Evolutionary conservation across 495 filamentous ascomycete genomes (phyloP), one percentile per base, ranked within the genome.

Genomic region (Lasiosphaeria miniovina): DNA sequence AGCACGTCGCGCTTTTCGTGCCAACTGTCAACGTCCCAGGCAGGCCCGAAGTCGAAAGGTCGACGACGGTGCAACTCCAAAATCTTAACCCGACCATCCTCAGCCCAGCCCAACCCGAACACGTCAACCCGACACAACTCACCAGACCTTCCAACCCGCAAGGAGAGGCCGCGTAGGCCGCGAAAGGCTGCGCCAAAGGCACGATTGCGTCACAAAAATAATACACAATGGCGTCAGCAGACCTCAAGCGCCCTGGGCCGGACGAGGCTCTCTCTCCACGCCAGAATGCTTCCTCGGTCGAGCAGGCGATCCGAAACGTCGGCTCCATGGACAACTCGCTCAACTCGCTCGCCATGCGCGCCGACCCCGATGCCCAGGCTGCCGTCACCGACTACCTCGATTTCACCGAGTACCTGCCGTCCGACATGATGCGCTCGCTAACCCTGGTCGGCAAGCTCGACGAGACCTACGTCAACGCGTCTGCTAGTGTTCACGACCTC

Each of bases 371-470:
- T 74, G 89, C 90, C n/a, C 90, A 96, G 62, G 88, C 92, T 8
- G 94, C 91, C 55, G 88, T 97, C 14, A 93, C 89, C 61, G 94
- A 98, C 75, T 98, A 92, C 73, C 87, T 96, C 65, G 94, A 97
- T 73, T 96, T 86, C 73, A 97, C 94, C 62, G 94, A 98, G 77
- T 95, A 94, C 77, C 90, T 98, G 17, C 93, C 94, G 14, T 88
- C 92, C 36, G 95, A 98, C 74, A 85, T 98, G 60, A 83, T 87
- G 59, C 91, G 94, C 63, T 96, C 94, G 56, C 81, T 98, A 48
- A 91, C 89, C 52, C 83, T 97, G 52, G 91, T 98, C 63, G 82
- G 86, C 62, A 85, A 91, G 54, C 87, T 97, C 55, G 90, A 96
- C 70, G 74, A 84, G 53, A 82, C 80, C 43, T 92, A 93, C 68